Base-by-base conservation (phyloP, 805 yeast genomes). In the Candida insectorum region DNA sequence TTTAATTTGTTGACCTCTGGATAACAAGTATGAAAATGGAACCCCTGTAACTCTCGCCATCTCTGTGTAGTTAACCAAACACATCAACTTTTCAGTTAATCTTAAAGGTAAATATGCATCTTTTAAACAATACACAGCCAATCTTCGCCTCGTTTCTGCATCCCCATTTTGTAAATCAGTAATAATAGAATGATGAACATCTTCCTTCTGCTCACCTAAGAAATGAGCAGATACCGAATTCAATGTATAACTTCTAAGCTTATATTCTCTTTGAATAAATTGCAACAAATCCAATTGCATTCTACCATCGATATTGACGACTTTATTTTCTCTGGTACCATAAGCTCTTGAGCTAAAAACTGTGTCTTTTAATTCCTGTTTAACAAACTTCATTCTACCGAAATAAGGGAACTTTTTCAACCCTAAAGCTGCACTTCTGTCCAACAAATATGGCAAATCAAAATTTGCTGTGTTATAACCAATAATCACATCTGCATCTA, bases 11-110 rank as follows among this genome's bases (percentile, higher is more conserved):
- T 93, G 99, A 24, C 99, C 99, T 54, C 99, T 75, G 11, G 94
- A 58, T 27, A 93, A 64, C 41, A 93, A 70, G 52, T 79, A 91
- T 1, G 96, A 83, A 51, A 93, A 87, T 0, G 99, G 98, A 8
- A 93, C 97, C 45, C 99, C 99, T 0, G 98, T 93, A 17, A 93
- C 99, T 66, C 99, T 81, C 2, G 98, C 97, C 99, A 93, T 93
- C 62, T 93, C 99, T 0, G 97, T 91, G 60, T 93, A 93, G 52
- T 93, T 93, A 40, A 94, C 95, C 40, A 93, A 68, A 49, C 97
- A 88, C 98, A 93, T 94, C 34, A 93, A 71, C 51, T 91, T 94
- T 44, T 91, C 97, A 49, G 89, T 60, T 23, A 93, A 69, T 43
- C 98, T 67, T 48, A 93, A 54, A 1, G 98, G 98, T 28, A 93